These are phyloP conservation scores for Penicillium sp. DNA, from an alignment of 2,329 filamentous ascomycete genomes.

Conservation along the genomic window DNA sequence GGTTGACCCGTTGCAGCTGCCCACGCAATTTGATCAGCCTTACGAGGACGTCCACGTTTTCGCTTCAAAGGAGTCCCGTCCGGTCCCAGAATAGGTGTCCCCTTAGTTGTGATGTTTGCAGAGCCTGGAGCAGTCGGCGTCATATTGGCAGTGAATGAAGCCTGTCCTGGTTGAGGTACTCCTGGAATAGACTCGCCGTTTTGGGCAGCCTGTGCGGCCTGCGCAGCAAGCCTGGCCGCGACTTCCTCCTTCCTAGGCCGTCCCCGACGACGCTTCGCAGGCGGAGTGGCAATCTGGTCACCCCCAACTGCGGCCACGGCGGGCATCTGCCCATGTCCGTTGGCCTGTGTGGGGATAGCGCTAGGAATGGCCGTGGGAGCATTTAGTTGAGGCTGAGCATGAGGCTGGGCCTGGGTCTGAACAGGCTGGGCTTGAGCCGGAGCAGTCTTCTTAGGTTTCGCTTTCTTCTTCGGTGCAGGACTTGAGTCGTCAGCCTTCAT, in stretches of 20 bases:
- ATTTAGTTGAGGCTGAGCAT: background rate
- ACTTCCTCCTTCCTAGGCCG: constrained; percentile 30
- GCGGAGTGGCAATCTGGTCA: constrained; percentile 10
- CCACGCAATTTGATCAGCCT: constrained; percentile 28
- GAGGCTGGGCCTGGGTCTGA: constrained; percentile 4
- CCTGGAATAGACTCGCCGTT: constrained; percentile 18
- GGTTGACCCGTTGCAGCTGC: constrained; percentile 23
- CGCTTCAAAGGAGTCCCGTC: constrained; percentile 29
- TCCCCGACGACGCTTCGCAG: constrained; percentile 23
- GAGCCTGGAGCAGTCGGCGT: constrained; percentile 16
- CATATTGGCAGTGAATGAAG: constrained; percentile 25
- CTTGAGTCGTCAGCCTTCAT: constrained; percentile 17
- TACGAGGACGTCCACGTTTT: constrained; percentile 36
- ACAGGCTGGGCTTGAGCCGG: background rate
- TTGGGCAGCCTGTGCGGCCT: constrained; percentile 19
- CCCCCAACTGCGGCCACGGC: constrained; percentile 2
- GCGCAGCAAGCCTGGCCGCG: constrained; percentile 21
- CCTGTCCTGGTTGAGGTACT: constrained; percentile 19
- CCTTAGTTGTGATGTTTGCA: constrained; percentile 4
- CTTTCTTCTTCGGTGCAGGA: constrained; percentile 24
- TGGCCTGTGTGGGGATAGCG: constrained; percentile 13
- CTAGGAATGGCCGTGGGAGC: background rate
- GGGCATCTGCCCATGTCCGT: constrained; percentile 17
- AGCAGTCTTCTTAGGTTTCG: constrained; percentile 15
- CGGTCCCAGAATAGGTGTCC: constrained; percentile 20